Base-by-base conservation (phyloP, 2,329 filamentous ascomycete genomes). In the Neofusicoccum ribis region DNA sequence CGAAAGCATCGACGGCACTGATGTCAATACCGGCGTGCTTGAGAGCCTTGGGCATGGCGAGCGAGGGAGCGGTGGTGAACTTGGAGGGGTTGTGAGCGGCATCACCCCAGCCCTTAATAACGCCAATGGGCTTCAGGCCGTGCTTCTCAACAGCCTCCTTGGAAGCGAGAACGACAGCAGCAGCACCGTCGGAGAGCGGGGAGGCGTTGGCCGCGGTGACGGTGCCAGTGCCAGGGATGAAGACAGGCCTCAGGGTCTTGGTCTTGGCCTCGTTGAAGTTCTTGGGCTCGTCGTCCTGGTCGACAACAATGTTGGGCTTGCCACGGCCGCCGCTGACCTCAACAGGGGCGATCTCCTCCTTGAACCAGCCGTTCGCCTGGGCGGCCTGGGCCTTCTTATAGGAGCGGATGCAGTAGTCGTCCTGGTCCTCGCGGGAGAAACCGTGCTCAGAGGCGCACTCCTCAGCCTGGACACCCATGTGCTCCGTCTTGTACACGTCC, bases 91-190 rank as follows among this genome's bases (percentile, higher is more conserved):
- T 88, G 70, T 96, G 89, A 69, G 91, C 95, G 65, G 95, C 94
- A 76, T 99, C 95, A 72, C 89, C 95, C 95, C 95, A 99, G 73
- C 95, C 95, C 68, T 95, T 89, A 74, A 99, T 98, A 86, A 96
- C 97, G 76, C 92, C 95, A 69, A 99, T 85, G 65, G 95, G 95
- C 81, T 91, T 97, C 70, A 98, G 85, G 74, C 89, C 89, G 70
- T 97, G 89, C 81, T 95, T 89, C 85, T 97, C 93, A 74, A 99
- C 84, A 82, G 96, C 96, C 67, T 90, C 90, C 83, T 97, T 94
- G 47, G 93, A 97, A 72, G 96, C 92, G 69, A 99, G 90, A 67
- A 99, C 91, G 67, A 98, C 83, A 66, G 95, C 95, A 23, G 93
- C 90, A 63, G 93, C 94, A 70, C 95, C 95, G 78, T 99, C 95